Base-by-base conservation (phyloP, 371 early-diverging fungal genomes). In the Cokeromyces recurvatus region DNA sequence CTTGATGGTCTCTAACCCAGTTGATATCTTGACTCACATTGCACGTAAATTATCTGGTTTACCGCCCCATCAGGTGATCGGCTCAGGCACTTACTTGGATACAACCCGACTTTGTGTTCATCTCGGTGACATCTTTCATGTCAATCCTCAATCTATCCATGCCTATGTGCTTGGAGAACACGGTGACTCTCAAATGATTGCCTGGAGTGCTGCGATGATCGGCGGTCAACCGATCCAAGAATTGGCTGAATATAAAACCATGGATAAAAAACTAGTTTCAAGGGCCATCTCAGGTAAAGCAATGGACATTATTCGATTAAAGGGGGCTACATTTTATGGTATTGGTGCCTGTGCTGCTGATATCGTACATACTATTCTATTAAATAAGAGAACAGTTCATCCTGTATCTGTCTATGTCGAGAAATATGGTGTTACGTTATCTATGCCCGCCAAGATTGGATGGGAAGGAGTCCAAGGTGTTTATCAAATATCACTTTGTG, bases 291-390 rank as follows among this genome's bases (percentile, higher is more conserved):
- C 74, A 22, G 75, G 70, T 50, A 90, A 90, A 57, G 94, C 94
- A 4, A 88, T 88, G 57, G 81, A 78, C 25, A 93, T 93, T 48
- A 93, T 93, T 49, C 77, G 86, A 8, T 66, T 84, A 37, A 93
- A 93, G 62, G 93, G 94, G 11, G 82, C 90, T 3, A 91, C 94
- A 0, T 84, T 88, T 60, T 93, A 82, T 52, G 94, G 93, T 29
- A 90, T 93, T 50, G 93, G 87, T 38, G 87, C 88, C 5, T 87
- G 87, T 38, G 86, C 83, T 1, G 82, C 91, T 0, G 71, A 73
- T 8, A 51, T 93, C 14, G 81, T 83, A 38, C 79, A 86, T 46
- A 66, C 79, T 5, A 80, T 91, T 46, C 38, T 87, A 15, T 57
- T 82, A 38, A 77, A 90, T 62, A 77, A 82, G 34, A 68, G 69